Conservation (phyloP, 768 basidiomycete genomes). For the Lentinula sp. region DNA sequence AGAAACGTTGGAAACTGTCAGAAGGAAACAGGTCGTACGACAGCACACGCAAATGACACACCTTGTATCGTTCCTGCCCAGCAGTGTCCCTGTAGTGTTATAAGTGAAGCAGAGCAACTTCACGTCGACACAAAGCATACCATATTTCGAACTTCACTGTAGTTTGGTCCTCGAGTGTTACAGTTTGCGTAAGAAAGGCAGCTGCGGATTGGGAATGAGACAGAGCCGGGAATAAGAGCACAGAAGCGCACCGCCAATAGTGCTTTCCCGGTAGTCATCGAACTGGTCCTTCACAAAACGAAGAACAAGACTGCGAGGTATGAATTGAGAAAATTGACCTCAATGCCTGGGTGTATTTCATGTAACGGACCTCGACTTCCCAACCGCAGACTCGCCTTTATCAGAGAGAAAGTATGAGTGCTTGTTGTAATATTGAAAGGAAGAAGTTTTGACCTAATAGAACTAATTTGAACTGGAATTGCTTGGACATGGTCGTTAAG, state of each 20-base stretch:
- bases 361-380: slow-evolving; percentile 76
- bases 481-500: slow-evolving; percentile 70
- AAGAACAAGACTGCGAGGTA: slow-evolving; percentile 68
- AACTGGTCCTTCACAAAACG: slow-evolving; percentile 97
- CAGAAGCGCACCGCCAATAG: slow-evolving; percentile 66
- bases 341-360: not conserved
- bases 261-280: slow-evolving; percentile 92
- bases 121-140: slow-evolving; percentile 32
- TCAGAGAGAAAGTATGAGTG: not conserved
- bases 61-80: slow-evolving; percentile 94
- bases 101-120: slow-evolving; percentile 8
- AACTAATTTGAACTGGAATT: slow-evolving; percentile 94
- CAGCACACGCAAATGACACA: slow-evolving; percentile 19
- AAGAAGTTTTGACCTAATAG: slow-evolving; percentile 64
- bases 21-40: slow-evolving; percentile 7
- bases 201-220: slow-evolving; percentile 39
- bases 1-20: slow-evolving; percentile 27
- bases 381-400: slow-evolving; percentile 93
- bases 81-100: slow-evolving; percentile 74
- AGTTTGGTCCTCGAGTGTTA: slow-evolving; percentile 81
- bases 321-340: not conserved
- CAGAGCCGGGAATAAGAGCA: slow-evolving; percentile 8
- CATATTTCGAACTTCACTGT: slow-evolving; percentile 98
- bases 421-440: not conserved
- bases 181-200: slow-evolving; percentile 97